Evolutionary conservation across 2,329 filamentous ascomycete species (phyloP), one percentile per base, ranked within the genome.

Genomic region (Cladophialophora exuberans): DNA sequence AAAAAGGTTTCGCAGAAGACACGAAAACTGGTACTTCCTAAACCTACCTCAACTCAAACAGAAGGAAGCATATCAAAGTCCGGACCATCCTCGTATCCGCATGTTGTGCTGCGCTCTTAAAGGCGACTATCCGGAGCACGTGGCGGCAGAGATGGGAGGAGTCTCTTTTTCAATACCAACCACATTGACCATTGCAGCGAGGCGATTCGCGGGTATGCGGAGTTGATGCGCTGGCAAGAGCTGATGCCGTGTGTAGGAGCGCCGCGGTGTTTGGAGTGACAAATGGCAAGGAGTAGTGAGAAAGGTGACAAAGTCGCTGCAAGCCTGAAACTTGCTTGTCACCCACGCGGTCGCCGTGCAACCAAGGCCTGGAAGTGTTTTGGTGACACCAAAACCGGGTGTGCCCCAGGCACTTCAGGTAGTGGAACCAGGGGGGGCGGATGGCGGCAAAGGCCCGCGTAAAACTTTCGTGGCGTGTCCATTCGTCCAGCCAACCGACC

Each of bases 1-100:
- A 96, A 60, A 73, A 79, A 1, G 91, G 91, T 0, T 93, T 93
- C 66, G 77, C 81, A 47, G 86, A 85, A 23, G 49, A 31, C 10
- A 39, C 26, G 33, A 47, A 50, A 30, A 22, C 18, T 18, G 23
- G 39, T 25, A n/a, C n/a, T 7, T 5, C 22, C 17, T 11, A 13
- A 31, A 23, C 18, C 17, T 22, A n/a, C 11, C 6, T 47, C 18
- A 15, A 23, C n/a, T n/a, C n/a, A n/a, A n/a, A n/a, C n/a, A n/a
- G n/a, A n/a, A n/a, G n/a, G n/a, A n/a, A n/a, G n/a, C n/a, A n/a
- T n/a, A n/a, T n/a, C n/a, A n/a, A n/a, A n/a, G n/a, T n/a, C n/a
- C n/a, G n/a, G n/a, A n/a, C n/a, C n/a, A n/a, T n/a, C n/a, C n/a
- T n/a, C n/a, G n/a, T n/a, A n/a, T n/a, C n/a, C n/a, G n/a, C n/a